A percentile compares a stretch with the other conserved stretches of the same genome.
phyloP scores from a whole-genome alignment of 1,139 yeast genomes.

The Geotrichum macrosporum region DNA sequence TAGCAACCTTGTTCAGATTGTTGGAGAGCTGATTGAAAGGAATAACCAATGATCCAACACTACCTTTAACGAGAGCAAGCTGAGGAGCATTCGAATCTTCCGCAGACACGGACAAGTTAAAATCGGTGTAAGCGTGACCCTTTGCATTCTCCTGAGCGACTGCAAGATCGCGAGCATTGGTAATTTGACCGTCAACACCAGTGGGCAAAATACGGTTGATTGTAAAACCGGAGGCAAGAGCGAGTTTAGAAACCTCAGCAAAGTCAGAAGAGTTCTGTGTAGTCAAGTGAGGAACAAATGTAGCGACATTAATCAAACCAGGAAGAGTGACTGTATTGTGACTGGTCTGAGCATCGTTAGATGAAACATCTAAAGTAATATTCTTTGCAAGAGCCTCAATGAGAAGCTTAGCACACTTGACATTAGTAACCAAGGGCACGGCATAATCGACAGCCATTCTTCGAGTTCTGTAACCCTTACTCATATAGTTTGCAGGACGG shows the following conservation, averaged over 20 bases:
- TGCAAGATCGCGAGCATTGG: conserved; percentile 60
- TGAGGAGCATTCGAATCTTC: conserved; percentile 62
- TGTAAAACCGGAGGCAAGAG: conserved; percentile 85
- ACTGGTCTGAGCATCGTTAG: conserved; percentile 86
- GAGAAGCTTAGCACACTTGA: conserved; percentile 92
- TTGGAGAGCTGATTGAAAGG: conserved; percentile 71
- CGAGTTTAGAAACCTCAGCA: conserved; percentile 62
- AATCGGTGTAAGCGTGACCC: conserved; percentile 68
- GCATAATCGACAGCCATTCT: conserved; percentile 99
- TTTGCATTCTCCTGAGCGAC: conserved; percentile 48
- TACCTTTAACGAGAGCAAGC: conserved; percentile 57
- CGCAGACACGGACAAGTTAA: conserved; percentile 78
- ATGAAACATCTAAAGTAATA: conserved; percentile 61
- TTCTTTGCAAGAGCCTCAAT: conserved; percentile 85
- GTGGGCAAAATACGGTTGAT: conserved; percentile 78
- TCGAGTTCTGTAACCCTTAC: conserved; percentile 96
- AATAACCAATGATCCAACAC: conserved; percentile 74
- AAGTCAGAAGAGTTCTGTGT: conserved; percentile 48
- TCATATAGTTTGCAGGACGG: conserved; percentile 97
- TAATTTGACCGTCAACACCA: conserved; percentile 58
- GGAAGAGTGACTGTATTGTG: conserved; percentile 80
- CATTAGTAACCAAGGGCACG: conserved; percentile 95
- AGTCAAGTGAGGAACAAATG: conserved; percentile 69
- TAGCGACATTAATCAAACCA: conserved; percentile 77
- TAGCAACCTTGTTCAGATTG: conserved; percentile 59